phyloP scores from a whole-genome alignment of 345 rosid species.

The Corchorus olitorius region DNA sequence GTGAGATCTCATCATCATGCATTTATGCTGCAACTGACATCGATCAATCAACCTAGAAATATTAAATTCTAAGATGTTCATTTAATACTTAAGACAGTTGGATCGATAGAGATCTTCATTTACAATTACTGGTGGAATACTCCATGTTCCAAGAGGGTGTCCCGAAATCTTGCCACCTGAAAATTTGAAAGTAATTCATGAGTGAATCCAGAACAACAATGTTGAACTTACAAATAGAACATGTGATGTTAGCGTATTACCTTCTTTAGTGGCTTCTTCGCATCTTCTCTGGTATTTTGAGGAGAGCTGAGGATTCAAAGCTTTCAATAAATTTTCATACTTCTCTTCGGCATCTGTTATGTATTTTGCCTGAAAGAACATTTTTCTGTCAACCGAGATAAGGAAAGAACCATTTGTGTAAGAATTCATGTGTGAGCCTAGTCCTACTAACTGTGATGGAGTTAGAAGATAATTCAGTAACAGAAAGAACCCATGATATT shows the following conservation, averaged over 20 bases:
- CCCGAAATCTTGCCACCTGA: slow-evolving; percentile 67
- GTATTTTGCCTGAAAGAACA: slow-evolving; percentile 56
- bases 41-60: not conserved
- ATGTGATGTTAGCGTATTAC: slow-evolving; percentile 33
- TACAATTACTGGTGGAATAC: slow-evolving; percentile 59
- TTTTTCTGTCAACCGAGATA: not conserved
- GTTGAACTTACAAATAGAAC: not conserved
- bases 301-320: slow-evolving; percentile 66
- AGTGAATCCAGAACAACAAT: not conserved
- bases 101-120: slow-evolving; percentile 63
- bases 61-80: not conserved
- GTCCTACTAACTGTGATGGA: not conserved
- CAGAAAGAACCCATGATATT: not conserved
- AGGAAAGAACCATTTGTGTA: not conserved
- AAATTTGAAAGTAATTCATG: not conserved
- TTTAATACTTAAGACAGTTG: slow-evolving; percentile 10
- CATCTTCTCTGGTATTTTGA: slow-evolving; percentile 70
- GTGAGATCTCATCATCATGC: not conserved
- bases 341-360: slow-evolving; percentile 77
- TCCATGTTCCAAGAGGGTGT: slow-evolving; percentile 80
- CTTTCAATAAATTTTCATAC: slow-evolving; percentile 51
- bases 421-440: not conserved
- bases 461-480: not conserved
- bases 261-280: slow-evolving; percentile 86
- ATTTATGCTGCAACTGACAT: not conserved